Evolutionary conservation across 148 eudicot genomes (phyloP).

Genomic region (Camellia sinensis): DNA sequence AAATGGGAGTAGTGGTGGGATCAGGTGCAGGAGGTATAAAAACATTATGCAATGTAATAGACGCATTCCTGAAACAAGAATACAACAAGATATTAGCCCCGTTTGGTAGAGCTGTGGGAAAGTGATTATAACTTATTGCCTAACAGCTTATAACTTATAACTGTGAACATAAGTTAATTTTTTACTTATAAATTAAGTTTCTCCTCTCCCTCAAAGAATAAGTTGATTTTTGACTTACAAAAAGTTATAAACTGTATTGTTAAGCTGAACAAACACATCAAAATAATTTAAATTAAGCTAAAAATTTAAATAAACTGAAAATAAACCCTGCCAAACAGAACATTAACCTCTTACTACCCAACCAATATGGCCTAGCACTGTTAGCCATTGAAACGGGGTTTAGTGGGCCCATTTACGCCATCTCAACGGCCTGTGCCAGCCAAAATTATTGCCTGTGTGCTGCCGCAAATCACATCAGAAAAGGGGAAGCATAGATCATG

Average conservation of each 20-base stretch:
- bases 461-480: conserved; percentile 30
- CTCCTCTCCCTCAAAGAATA: too few relatives aligned
- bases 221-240: too few relatives aligned
- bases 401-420: conserved; percentile 30
- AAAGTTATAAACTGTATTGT: too few relatives aligned
- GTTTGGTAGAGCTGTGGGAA: too few relatives aligned
- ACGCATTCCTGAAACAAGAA: conserved; percentile 7
- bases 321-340: too few relatives aligned
- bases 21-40: conserved; percentile 26
- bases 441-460: conserved; percentile 26
- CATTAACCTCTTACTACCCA: conserved; percentile 8
- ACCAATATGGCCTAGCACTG: conserved; percentile 21
- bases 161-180: too few relatives aligned
- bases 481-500: conserved; percentile 29
- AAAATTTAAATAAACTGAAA: too few relatives aligned
- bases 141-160: too few relatives aligned
- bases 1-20: conserved; percentile 27
- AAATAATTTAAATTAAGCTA: too few relatives aligned
- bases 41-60: not conserved
- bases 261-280: too few relatives aligned
- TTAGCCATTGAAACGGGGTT: conserved; percentile 28
- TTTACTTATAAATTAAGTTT: too few relatives aligned
- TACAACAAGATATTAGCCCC: conserved; percentile 12
- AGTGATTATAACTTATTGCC: too few relatives aligned
- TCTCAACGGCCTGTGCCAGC: conserved; percentile 32